Percentiles rank a stretch among this genome's conserved stretches.
These are phyloP conservation scores for Talaromyces ruber DNA, from an alignment of 495 filamentous ascomycete genomes.

Conservation along the genomic window DNA sequence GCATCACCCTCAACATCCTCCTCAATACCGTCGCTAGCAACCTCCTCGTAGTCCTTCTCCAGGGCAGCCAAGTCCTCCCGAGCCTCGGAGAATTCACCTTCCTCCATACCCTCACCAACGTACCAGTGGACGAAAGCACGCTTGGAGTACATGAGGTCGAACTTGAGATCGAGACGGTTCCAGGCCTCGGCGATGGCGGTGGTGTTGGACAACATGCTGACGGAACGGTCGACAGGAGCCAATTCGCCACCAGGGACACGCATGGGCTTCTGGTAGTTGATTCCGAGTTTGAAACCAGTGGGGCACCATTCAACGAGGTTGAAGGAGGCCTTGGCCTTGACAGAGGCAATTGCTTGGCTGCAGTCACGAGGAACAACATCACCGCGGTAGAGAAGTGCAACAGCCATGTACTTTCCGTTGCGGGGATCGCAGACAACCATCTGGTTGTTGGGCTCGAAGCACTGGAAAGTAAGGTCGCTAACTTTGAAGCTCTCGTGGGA, in stretches of 20 bases:
- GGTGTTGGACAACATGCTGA: constrained; percentile 88
- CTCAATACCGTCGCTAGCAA: constrained; percentile 63
- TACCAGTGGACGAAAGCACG: constrained; percentile 95
- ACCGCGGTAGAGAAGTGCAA: constrained; percentile 81
- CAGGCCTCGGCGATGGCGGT: constrained; percentile 88
- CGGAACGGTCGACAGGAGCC: constrained; percentile 75
- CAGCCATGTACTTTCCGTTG: constrained; percentile 93
- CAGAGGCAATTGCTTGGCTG: constrained; percentile 63
- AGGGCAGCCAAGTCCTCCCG: constrained; percentile 84
- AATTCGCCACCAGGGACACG: constrained; percentile 71
- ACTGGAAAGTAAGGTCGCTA: constrained; percentile 78
- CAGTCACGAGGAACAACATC: constrained; percentile 85
- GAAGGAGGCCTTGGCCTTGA: constrained; percentile 84
- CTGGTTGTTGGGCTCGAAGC: constrained; percentile 92
- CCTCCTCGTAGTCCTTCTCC: constrained; percentile 90
- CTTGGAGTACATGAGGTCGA: constrained; percentile 96
- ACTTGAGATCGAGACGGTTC: constrained; percentile 84
- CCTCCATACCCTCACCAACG: constrained; percentile 93
- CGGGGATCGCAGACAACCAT: constrained; percentile 92
- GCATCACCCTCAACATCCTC: constrained; percentile 51
- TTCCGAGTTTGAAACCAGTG: constrained; percentile 92
- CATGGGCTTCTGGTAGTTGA: constrained; percentile 85
- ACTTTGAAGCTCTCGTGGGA: constrained; percentile 90
- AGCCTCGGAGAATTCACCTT: constrained; percentile 87
- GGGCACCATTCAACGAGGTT: constrained; percentile 94